Evolutionary conservation across 352 stramenopile genomes (phyloP), one percentile per base, ranked within the genome.

Genomic region (Peronospora belbahrii): DNA sequence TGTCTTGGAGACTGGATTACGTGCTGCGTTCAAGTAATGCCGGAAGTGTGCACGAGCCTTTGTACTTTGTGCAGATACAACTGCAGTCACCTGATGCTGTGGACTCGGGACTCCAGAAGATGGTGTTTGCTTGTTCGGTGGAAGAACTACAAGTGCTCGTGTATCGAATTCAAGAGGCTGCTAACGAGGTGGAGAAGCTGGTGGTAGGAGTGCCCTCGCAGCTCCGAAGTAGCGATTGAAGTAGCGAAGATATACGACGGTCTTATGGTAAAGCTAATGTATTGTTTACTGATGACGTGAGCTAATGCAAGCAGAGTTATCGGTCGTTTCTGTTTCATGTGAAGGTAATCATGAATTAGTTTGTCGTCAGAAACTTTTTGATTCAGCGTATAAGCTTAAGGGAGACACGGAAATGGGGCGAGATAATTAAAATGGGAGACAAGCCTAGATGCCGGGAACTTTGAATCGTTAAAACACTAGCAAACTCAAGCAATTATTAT

Each of bases 1-100:
- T 86, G 2, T 64, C 60, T 6, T 90, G 78, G 78, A 66, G 75
- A 22, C 47, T 90, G 22, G 78, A 90, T 63, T 83, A 88, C 41
- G 67, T 79, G 2, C 50, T 87, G 19, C 68, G 65, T 2, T 85
- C 74, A 3, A 83, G 58, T 35, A 57, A 56, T 11, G 62, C 55
- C n/a, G 78, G 78, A 3, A 79, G 56, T 40, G 50, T 87, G 40
- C 71, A 76, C 32, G 59, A 70, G 39, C 68, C 70, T 6, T 31
- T 75, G 14, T 90, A 85, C 44, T 74, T 82, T 11, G 75, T 90
- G 24, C 55, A 86, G 25, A 45, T 90, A 45, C 69, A 69, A 44
- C 39, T 85, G 22, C 74, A 88, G 51, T 59, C 63, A 11, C 73
- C 75, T 6, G 35, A 54, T 40, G 57, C 62, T 19, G 43, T 13